phyloP scores from a whole-genome alignment of 805 yeast genomes.

The Lipomyces spencermartinsiae region DNA sequence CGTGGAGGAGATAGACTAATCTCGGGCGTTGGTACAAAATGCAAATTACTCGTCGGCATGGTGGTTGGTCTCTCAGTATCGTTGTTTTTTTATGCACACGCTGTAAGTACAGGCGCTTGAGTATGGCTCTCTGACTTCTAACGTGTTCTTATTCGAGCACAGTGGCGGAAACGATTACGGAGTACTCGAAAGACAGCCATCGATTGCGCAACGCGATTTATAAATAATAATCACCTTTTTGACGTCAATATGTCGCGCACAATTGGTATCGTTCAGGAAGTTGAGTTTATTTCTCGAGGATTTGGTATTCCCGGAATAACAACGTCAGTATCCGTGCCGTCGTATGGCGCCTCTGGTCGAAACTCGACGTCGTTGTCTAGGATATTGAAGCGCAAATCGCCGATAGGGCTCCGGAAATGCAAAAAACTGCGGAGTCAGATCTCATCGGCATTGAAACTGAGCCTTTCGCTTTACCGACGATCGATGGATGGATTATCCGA shows the following conservation, averaged over 20 bases:
- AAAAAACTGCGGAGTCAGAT: slow-evolving; percentile 26
- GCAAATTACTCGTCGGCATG: slow-evolving; percentile 21
- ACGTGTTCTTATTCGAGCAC: background rate
- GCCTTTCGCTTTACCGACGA: slow-evolving; percentile 26
- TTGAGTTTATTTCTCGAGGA: slow-evolving; percentile 37
- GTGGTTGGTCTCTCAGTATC: slow-evolving; percentile 24
- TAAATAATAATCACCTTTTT: slow-evolving; percentile 33
- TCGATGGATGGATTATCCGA: slow-evolving; percentile 23
- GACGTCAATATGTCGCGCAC: slow-evolving; percentile 34
- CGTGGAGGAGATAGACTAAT: slow-evolving; percentile 16
- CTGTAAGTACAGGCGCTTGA: slow-evolving; percentile 17
- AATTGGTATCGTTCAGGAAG: slow-evolving; percentile 39
- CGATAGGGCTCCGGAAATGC: slow-evolving; percentile 25
- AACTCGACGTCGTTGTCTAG: slow-evolving; percentile 1
- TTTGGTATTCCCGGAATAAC: slow-evolving; percentile 13
- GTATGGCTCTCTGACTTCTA: background rate
- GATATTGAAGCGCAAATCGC: slow-evolving; percentile 4
- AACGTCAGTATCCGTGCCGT: background rate
- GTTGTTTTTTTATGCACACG: slow-evolving; percentile 36
- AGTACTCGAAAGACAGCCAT: slow-evolving; percentile 25
- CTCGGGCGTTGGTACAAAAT: slow-evolving; percentile 13
- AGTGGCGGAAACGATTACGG: slow-evolving; percentile 38
- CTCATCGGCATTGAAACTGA: slow-evolving; percentile 30
- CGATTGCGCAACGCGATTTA: slow-evolving; percentile 27
- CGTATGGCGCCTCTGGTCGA: background rate